A percentile compares a stretch with the other conserved stretches of the same genome.
Conservation (phyloP, 2,329 filamentous ascomycete species). For the Arthrobotrys iridis region DNA sequence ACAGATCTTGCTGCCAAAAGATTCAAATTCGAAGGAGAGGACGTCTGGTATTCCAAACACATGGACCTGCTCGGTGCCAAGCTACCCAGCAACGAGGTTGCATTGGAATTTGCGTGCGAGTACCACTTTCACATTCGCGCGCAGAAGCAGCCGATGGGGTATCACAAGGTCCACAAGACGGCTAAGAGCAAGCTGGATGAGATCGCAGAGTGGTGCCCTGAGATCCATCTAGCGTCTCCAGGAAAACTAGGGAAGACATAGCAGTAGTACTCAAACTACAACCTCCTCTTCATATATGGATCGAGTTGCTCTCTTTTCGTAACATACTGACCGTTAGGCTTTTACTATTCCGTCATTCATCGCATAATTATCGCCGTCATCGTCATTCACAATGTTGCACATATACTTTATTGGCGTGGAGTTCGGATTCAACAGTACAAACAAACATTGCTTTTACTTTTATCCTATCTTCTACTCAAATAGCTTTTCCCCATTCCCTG, state of each 20-base stretch:
- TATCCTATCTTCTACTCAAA: not conserved
- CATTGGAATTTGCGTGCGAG: slow-evolving; percentile 59
- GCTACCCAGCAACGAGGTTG: slow-evolving; percentile 58
- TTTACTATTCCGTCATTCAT: not conserved
- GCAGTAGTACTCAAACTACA: not conserved
- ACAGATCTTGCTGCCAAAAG: slow-evolving; percentile 42
- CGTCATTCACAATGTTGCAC: not conserved
- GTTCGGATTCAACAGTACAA: not conserved
- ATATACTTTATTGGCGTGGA: slow-evolving; percentile 11
- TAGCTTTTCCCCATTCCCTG: too few relatives aligned
- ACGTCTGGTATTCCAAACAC: slow-evolving; percentile 60
- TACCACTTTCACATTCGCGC: slow-evolving; percentile 57
- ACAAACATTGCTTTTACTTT: too few relatives aligned
- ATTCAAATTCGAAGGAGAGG: slow-evolving; percentile 58
- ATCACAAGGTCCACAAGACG: slow-evolving; percentile 58
- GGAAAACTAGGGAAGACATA: slow-evolving; percentile 1
- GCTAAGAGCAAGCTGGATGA: slow-evolving; percentile 57
- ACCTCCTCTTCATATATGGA: not conserved
- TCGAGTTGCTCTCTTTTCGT: too few relatives aligned
- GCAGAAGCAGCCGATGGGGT: slow-evolving; percentile 58
- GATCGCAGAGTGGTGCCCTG: slow-evolving; percentile 60
- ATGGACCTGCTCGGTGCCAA: slow-evolving; percentile 57
- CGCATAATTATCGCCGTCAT: not conserved
- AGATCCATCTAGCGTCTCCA: slow-evolving; percentile 48
- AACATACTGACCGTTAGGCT: too few relatives aligned